These are phyloP conservation scores for Dacryopinax spathularia DNA, from an alignment of 768 basidiomycete genomes.

Conservation along the genomic window DNA sequence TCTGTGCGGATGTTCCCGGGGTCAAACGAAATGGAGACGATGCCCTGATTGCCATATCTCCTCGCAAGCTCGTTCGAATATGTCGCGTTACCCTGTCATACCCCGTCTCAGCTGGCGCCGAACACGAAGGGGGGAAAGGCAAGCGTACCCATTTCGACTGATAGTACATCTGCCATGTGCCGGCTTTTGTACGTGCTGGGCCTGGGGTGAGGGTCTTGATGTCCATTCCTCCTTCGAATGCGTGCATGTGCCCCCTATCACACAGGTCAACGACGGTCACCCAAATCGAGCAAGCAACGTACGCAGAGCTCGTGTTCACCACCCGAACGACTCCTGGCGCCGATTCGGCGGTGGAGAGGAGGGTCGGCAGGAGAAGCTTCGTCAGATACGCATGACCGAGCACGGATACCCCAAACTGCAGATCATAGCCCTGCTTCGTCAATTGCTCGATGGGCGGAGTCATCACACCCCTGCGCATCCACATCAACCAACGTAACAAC, in stretches of 20 bases:
- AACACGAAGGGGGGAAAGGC: background rate
- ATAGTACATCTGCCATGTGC: constrained; percentile 3
- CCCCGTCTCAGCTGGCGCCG: background rate
- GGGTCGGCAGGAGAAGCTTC: constrained; percentile 3
- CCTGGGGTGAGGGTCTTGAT: background rate
- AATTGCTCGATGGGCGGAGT: constrained; percentile 10
- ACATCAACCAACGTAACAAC: background rate
- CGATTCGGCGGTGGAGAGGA: background rate
- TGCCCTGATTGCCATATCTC: constrained; percentile 7
- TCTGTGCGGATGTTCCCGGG: constrained; percentile 12
- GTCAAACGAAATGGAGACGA: constrained; percentile 9
- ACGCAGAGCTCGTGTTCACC: background rate
- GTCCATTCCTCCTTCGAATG: background rate
- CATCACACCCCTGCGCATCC: constrained; percentile 15
- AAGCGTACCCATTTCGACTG: constrained; percentile 6
- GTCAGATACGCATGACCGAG: constrained; percentile 5
- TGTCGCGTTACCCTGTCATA: constrained; percentile 14
- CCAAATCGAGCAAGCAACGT: background rate
- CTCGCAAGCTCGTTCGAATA: constrained; percentile 11
- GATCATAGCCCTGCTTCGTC: constrained; percentile 22
- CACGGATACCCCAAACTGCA: constrained; percentile 23
- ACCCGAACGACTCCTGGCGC: background rate
- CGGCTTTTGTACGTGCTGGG: background rate
- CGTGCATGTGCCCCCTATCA: background rate
- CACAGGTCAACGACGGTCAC: background rate